phyloP scores from a whole-genome alignment of 441 rosid species.

The Erodium trifolium region DNA sequence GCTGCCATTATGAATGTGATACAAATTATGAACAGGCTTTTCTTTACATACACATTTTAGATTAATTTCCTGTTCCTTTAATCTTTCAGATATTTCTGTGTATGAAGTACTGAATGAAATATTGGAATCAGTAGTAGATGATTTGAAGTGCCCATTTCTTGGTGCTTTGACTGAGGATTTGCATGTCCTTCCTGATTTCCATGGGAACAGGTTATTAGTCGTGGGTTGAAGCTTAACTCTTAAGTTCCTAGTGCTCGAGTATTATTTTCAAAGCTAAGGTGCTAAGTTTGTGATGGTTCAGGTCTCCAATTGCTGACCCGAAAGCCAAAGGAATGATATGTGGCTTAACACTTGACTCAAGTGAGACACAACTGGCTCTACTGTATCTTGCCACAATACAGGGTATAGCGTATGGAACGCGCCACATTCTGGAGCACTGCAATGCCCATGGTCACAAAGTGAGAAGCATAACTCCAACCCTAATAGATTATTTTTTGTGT shows the following conservation, averaged over 20 bases:
- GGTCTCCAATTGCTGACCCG: constrained; percentile 93
- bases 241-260: constrained; percentile 8
- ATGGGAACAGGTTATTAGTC: too few species aligned
- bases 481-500: not conserved
- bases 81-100: too few species aligned
- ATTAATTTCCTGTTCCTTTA: too few species aligned
- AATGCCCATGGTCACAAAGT: constrained; percentile 86
- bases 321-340: constrained; percentile 70
- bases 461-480: constrained; percentile 18
- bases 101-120: too few species aligned
- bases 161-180: too few species aligned
- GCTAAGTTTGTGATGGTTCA: constrained; percentile 30
- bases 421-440: constrained; percentile 85
- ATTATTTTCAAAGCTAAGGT: constrained; percentile 11
- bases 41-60: too few species aligned
- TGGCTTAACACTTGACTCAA: constrained; percentile 71
- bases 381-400: constrained; percentile 72
- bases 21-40: too few species aligned
- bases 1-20: too few species aligned
- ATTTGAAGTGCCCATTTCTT: too few species aligned
- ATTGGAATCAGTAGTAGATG: too few species aligned
- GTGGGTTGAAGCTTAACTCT: not conserved
- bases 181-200: too few species aligned
- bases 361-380: constrained; percentile 79
- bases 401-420: constrained; percentile 91